Percentiles rank a stretch among this genome's conserved stretches.
Evolutionary conservation across 495 filamentous ascomycete species (phyloP).

Genomic region (Aspergillus haitiensis): DNA sequence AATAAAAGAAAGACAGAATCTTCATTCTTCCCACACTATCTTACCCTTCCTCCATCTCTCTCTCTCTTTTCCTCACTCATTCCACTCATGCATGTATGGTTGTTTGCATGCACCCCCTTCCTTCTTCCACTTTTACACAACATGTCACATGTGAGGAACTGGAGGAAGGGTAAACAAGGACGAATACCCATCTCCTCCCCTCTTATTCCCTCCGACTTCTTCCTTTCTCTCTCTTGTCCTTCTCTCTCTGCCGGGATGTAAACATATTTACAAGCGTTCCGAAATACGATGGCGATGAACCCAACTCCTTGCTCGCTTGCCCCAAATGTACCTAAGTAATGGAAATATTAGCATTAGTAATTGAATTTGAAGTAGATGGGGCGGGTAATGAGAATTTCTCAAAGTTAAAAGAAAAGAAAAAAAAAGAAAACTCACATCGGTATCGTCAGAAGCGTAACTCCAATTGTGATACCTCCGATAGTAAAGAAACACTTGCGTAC

Average conservation of each 20-base stretch:
- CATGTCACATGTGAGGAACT: too few species aligned
- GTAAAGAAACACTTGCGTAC: slow-evolving; percentile 40
- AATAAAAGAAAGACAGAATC: too few species aligned
- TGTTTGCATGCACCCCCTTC: not conserved
- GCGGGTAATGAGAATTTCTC: not conserved
- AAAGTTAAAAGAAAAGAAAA: not conserved
- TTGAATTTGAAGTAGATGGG: not conserved
- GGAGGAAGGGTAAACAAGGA: too few species aligned
- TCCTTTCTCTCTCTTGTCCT: too few species aligned
- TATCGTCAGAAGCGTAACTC: slow-evolving; percentile 37
- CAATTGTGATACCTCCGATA: slow-evolving; percentile 41
- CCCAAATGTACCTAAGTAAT: slow-evolving; percentile 31
- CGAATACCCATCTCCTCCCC: too few species aligned
- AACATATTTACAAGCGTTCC: slow-evolving; percentile 27
- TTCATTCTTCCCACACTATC: too few species aligned
- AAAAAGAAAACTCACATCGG: slow-evolving; percentile 34
- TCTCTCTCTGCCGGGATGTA: not conserved
- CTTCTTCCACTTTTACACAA: not conserved
- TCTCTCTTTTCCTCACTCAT: not conserved
- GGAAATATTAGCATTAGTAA: not conserved
- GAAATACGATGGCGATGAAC: slow-evolving; percentile 29
- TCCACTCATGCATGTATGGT: not conserved
- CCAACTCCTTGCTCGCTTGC: slow-evolving; percentile 33
- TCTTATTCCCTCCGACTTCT: too few species aligned
- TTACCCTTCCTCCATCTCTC: not conserved